phyloP scores from a whole-genome alignment of 225 moss, liverwort and hornwort species.

The Asterella californica region DNA sequence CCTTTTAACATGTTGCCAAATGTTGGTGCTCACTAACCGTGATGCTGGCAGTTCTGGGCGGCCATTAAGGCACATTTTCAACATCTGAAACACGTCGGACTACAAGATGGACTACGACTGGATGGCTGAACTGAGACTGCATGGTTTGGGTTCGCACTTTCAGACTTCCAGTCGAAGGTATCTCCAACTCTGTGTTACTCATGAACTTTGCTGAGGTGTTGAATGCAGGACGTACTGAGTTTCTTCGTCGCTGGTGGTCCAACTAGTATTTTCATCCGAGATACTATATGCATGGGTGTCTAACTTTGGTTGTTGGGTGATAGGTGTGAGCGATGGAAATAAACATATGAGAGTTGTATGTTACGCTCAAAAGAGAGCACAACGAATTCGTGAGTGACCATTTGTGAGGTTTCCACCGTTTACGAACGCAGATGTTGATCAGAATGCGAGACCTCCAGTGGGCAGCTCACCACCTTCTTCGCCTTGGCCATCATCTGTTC shows the following conservation, averaged over 20 bases:
- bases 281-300: not conserved
- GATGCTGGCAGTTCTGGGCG: conserved; percentile 32
- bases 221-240: not conserved
- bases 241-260: not conserved
- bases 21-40: not conserved
- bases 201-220: not conserved
- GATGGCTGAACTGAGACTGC: conserved; percentile 32
- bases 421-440: not conserved
- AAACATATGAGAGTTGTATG: conserved; percentile 6
- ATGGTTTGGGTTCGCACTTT: conserved; percentile 1
- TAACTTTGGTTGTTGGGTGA: not conserved
- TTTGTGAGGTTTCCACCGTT: not conserved
- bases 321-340: not conserved
- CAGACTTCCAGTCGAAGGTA: not conserved
- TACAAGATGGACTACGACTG: conserved; percentile 45
- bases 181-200: not conserved
- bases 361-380: not conserved
- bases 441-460: conserved; percentile 8
- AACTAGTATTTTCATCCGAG: not conserved
- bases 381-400: not conserved
- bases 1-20: not conserved
- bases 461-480: not conserved
- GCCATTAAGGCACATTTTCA: conserved; percentile 46
- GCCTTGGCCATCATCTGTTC: not conserved
- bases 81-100: conserved; percentile 41